Conservation (phyloP, 306 rosid species). For the Vachellia pachyceras region DNA sequence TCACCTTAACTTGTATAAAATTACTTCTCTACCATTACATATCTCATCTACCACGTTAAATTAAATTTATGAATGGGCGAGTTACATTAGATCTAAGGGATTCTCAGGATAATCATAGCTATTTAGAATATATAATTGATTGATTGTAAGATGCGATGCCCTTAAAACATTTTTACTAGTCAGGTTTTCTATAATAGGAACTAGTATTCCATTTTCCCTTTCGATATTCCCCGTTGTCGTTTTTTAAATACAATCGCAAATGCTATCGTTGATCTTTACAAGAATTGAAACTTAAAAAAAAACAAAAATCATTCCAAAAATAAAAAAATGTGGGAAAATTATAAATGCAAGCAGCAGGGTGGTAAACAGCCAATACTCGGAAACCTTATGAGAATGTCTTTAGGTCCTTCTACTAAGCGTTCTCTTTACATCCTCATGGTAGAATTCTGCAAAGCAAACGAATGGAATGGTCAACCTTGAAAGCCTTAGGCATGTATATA, state of each 20-base stretch:
- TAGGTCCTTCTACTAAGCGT: neutral
- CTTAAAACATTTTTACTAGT: neutral
- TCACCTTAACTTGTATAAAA: too few species aligned
- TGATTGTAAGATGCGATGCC: neutral
- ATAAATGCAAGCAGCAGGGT: neutral
- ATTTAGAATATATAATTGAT: neutral
- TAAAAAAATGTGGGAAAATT: neutral
- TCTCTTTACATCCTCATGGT: neutral
- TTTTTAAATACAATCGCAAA: neutral
- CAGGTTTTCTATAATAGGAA: neutral
- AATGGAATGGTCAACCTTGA: neutral
- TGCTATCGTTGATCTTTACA: neutral
- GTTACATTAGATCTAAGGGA: neutral
- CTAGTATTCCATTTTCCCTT: neutral
- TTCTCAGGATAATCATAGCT: neutral
- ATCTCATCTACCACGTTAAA: too few species aligned
- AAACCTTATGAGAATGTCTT: neutral
- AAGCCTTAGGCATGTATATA: neutral
- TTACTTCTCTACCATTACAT: too few species aligned
- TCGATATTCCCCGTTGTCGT: neutral
- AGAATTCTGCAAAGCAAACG: neutral
- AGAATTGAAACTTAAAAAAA: neutral
- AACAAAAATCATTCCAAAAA: constrained; percentile 14
- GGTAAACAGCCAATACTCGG: neutral
- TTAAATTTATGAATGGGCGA: neutral